Conservation (phyloP, 352 stramenopile genomes). For the Plasmopara halstedii region DNA sequence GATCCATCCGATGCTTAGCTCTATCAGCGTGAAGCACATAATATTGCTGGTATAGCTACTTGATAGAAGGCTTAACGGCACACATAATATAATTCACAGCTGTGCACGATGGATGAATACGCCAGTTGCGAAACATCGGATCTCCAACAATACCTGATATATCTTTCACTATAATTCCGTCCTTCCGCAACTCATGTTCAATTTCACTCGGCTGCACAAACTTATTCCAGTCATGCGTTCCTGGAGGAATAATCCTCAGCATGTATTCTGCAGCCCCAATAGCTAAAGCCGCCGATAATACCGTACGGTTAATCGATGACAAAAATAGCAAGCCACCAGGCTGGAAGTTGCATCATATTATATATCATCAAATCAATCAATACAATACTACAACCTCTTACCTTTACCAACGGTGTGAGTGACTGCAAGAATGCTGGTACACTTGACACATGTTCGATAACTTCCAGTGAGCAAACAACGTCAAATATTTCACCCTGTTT, state of each 20-base stretch:
- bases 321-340: slow-evolving; percentile 73
- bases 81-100: slow-evolving; percentile 83
- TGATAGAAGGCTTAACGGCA: slow-evolving; percentile 45
- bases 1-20: too few species aligned
- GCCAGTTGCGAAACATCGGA: slow-evolving; percentile 65
- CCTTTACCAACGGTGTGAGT: slow-evolving; percentile 75
- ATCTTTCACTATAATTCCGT: slow-evolving; percentile 51
- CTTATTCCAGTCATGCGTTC: slow-evolving; percentile 83
- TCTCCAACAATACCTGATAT: slow-evolving; percentile 75
- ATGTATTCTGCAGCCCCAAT: slow-evolving; percentile 77
- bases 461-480: slow-evolving; percentile 81
- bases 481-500: slow-evolving; percentile 63
- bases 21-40: background rate
- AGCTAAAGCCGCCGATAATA: slow-evolving; percentile 50
- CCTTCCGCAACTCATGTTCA: slow-evolving; percentile 42
- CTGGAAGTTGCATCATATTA: too few species aligned
- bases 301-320: slow-evolving; percentile 81
- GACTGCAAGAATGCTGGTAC: slow-evolving; percentile 60
- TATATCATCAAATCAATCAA: too few species aligned
- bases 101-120: slow-evolving; percentile 62
- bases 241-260: slow-evolving; percentile 60
- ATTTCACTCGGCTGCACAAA: slow-evolving; percentile 73
- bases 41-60: slow-evolving; percentile 5
- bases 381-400: too few species aligned
- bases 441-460: slow-evolving; percentile 79